These are phyloP conservation scores for Backusella liffmaniae DNA, from an alignment of 192 early-diverging fungal genomes.

Conservation along the genomic window DNA sequence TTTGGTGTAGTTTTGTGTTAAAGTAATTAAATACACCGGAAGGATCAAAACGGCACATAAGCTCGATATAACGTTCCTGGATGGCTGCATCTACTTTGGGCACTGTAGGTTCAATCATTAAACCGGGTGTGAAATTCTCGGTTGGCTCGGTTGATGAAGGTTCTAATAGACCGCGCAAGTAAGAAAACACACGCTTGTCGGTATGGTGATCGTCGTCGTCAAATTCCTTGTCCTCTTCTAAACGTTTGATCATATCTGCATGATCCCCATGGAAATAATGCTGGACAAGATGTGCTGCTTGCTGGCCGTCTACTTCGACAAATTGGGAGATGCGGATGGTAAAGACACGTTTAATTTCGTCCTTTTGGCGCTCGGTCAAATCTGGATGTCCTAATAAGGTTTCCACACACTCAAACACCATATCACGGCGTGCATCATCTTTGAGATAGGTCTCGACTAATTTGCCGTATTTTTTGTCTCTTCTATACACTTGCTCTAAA, in stretches of 20 bases:
- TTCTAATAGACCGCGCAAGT: slow-evolving; percentile 55
- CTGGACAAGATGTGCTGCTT: slow-evolving; percentile 52
- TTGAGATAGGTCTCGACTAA: slow-evolving; percentile 54
- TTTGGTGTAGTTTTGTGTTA: slow-evolving; percentile 41
- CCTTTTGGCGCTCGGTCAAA: slow-evolving; percentile 45
- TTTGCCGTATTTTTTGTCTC: slow-evolving; percentile 53
- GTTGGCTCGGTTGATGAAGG: slow-evolving; percentile 15
- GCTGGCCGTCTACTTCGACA: slow-evolving; percentile 60
- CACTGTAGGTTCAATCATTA: background rate
- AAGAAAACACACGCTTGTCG: slow-evolving; percentile 48
- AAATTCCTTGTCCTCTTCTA: slow-evolving; percentile 39
- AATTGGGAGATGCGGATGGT: slow-evolving; percentile 53
- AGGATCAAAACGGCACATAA: slow-evolving; percentile 59
- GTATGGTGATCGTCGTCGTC: slow-evolving; percentile 38
- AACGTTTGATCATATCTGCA: slow-evolving; percentile 41
- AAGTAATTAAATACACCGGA: slow-evolving; percentile 60
- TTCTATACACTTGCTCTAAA: slow-evolving; percentile 52
- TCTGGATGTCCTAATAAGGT: slow-evolving; percentile 39
- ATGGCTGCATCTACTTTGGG: slow-evolving; percentile 26
- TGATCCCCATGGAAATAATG: slow-evolving; percentile 53
- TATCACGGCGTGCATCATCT: slow-evolving; percentile 44
- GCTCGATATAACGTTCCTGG: slow-evolving; percentile 57
- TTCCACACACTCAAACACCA: slow-evolving; percentile 53
- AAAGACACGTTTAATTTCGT: slow-evolving; percentile 45
- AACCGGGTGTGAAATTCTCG: background rate